These are phyloP conservation scores for Penicillium pancosmium DNA, from an alignment of 495 filamentous ascomycete genomes.

Conservation along the genomic window DNA sequence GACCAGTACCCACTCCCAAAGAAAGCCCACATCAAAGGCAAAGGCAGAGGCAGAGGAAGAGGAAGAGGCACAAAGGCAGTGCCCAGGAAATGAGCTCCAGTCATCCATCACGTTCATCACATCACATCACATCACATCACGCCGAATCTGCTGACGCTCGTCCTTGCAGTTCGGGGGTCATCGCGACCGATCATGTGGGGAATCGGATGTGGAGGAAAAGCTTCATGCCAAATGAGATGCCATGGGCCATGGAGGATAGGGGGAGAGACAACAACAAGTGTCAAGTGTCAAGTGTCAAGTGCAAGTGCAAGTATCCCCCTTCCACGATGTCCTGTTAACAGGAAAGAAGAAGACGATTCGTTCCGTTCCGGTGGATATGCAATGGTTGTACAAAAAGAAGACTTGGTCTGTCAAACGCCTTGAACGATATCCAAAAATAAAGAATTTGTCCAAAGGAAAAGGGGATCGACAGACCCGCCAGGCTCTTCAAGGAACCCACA, in stretches of 20 bases:
- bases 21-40: slow-evolving; percentile 10
- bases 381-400: slow-evolving; percentile 5
- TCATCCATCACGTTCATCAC: not conserved
- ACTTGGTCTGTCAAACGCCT: slow-evolving; percentile 25
- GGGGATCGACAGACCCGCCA: slow-evolving; percentile 20
- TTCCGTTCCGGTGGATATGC: not conserved
- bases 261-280: not conserved
- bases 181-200: slow-evolving; percentile 1
- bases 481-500: slow-evolving; percentile 56
- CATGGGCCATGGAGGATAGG: not conserved
- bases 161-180: not conserved
- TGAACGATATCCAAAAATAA: slow-evolving; percentile 5
- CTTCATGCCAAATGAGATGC: slow-evolving; percentile 1
- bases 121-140: not conserved
- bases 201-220: not conserved
- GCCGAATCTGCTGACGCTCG: not conserved
- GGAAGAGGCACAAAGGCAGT: no score
- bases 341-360: not conserved
- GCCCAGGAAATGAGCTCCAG: not conserved
- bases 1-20: slow-evolving; percentile 10
- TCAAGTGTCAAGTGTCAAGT: not conserved
- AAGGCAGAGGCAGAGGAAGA: no score
- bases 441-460: slow-evolving; percentile 11
- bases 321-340: slow-evolving; percentile 9
- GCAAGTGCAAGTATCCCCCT: not conserved